Conservation (phyloP, 129 eudicot species). For the Ambrosia artemisiifolia region DNA sequence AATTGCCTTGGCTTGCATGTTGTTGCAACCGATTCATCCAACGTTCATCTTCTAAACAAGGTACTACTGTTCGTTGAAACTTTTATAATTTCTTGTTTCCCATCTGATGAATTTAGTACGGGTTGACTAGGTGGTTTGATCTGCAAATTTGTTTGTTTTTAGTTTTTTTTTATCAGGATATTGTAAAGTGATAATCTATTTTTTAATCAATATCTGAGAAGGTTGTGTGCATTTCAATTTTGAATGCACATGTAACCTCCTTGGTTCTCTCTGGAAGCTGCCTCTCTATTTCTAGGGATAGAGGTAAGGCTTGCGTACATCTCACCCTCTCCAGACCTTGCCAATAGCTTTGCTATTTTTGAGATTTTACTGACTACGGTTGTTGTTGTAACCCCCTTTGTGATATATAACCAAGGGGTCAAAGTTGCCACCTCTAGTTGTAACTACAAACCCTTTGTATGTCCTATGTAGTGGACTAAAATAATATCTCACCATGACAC, state of each 20-base stretch:
- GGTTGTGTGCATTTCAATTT: neutral
- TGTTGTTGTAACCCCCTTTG: too few relatives aligned
- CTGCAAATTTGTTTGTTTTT: neutral
- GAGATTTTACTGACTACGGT: too few relatives aligned
- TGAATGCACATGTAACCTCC: neutral
- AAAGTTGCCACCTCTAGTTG: neutral
- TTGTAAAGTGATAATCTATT: neutral
- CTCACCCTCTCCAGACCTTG: too few relatives aligned
- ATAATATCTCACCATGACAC: neutral
- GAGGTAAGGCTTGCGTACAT: too few relatives aligned
- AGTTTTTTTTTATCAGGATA: neutral
- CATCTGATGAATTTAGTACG: neutral
- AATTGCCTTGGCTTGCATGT: conserved; percentile 78
- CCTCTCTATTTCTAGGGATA: too few relatives aligned
- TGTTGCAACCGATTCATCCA: conserved; percentile 79
- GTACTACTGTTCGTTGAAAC: conserved; percentile 23
- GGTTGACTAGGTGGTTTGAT: neutral
- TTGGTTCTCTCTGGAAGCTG: too few relatives aligned
- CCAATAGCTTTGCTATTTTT: too few relatives aligned
- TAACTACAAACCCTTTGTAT: neutral
- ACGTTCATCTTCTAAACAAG: conserved; percentile 63
- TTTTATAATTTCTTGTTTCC: neutral
- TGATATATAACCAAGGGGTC: neutral
- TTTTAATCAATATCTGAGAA: neutral
- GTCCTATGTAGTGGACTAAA: neutral